Percentiles rank a stretch among this genome's conserved stretches.
Evolutionary conservation across 139 green algal species (phyloP).

Genomic region (Pedinophyceae sp.): DNA sequence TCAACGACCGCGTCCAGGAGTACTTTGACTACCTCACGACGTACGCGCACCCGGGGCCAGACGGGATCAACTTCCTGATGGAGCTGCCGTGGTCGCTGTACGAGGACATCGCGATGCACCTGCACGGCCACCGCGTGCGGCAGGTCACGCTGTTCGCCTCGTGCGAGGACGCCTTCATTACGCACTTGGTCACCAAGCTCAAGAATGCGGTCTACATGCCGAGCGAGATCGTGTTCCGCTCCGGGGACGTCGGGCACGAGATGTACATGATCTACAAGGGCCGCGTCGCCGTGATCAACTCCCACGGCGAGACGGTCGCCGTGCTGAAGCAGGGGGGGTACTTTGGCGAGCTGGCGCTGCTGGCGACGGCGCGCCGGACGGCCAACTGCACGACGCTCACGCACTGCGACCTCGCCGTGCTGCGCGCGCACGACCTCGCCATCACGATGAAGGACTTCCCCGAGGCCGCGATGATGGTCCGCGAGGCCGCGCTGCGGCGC

Average conservation of each 20-base stretch:
- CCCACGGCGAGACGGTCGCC: constrained; percentile 27
- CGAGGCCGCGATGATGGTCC: constrained; percentile 20
- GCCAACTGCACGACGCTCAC: constrained; percentile 28
- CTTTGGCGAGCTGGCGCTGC: constrained; percentile 39
- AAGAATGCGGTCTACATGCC: constrained; percentile 27
- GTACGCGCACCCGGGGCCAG: constrained; percentile 32
- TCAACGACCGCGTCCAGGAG: constrained; percentile 14
- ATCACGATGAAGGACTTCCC: constrained; percentile 33
- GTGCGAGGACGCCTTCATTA: constrained; percentile 33
- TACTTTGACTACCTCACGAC: constrained; percentile 33
- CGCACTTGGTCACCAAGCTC: constrained; percentile 28
- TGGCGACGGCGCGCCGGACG: constrained; percentile 31
- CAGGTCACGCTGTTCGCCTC: constrained; percentile 32
- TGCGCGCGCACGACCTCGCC: constrained; percentile 25
- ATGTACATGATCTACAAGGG: constrained; percentile 48
- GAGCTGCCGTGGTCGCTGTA: constrained; percentile 29
- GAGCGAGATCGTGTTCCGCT: constrained; percentile 30
- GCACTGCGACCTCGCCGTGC: constrained; percentile 29
- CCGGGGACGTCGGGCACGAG: constrained; percentile 35
- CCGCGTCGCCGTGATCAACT: constrained; percentile 31
- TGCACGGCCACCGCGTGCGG: constrained; percentile 7
- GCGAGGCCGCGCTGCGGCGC: constrained; percentile 1
- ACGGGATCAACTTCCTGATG: constrained; percentile 30
- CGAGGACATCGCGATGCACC: constrained; percentile 25
- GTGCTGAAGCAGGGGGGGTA: constrained; percentile 29